Percentiles rank a stretch among this genome's conserved stretches.
phyloP scores from a whole-genome alignment of 306 rosid species.

The Ziziphus jujuba region DNA sequence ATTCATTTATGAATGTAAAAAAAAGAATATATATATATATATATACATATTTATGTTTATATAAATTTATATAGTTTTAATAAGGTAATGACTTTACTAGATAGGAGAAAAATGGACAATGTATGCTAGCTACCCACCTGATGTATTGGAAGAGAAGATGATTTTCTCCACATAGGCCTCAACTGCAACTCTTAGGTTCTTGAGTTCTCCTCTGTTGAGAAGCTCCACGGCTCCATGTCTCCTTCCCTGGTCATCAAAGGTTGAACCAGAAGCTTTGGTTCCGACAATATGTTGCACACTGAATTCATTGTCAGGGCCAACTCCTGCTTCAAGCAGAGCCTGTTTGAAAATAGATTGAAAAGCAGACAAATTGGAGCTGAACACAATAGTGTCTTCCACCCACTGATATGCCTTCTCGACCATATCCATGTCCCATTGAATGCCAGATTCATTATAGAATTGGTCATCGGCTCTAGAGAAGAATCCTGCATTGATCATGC shows the following conservation, averaged over 20 bases:
- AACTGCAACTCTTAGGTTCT: no score
- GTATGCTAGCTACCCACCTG: no score
- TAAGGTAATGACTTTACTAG: no score
- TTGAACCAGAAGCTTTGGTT: slow-evolving; percentile 13
- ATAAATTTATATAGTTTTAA: no score
- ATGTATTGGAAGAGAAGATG: no score
- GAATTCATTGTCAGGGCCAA: slow-evolving; percentile 20
- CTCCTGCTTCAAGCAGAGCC: slow-evolving; percentile 15
- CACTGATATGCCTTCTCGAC: slow-evolving; percentile 26
- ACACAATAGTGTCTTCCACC: slow-evolving; percentile 26
- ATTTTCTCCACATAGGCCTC: no score
- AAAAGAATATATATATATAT: no score
- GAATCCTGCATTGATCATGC: slow-evolving; percentile 27
- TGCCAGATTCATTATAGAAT: slow-evolving; percentile 13
- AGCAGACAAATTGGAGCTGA: neutral
- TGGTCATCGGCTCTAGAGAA: slow-evolving; percentile 18
- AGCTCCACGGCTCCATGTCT: no score
- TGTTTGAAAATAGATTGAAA: slow-evolving; percentile 15
- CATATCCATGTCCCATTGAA: slow-evolving; percentile 21
- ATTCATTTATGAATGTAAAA: no score
- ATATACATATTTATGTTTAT: no score
- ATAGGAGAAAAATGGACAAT: no score
- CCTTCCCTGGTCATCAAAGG: slow-evolving; percentile 20
- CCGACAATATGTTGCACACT: slow-evolving; percentile 17
- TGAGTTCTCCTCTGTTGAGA: neutral